phyloP scores from a whole-genome alignment of 768 basidiomycete species.

The Megacollybia marginata region DNA sequence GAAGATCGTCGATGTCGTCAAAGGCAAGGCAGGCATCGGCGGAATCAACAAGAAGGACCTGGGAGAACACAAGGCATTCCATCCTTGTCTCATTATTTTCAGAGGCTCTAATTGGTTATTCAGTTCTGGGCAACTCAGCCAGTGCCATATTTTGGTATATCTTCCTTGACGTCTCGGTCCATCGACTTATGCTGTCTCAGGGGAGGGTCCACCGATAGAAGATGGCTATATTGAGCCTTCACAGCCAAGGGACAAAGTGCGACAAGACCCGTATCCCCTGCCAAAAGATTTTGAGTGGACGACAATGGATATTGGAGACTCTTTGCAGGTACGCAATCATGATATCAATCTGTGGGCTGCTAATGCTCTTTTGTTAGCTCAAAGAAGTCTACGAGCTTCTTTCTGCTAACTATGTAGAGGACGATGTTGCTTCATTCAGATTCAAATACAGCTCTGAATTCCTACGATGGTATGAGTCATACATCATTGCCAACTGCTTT shows the following conservation, averaged over 20 bases:
- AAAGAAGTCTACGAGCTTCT: slow-evolving; percentile 90
- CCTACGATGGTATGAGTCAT: slow-evolving; percentile 65
- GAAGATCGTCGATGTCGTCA: slow-evolving; percentile 78
- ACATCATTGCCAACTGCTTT: slow-evolving; percentile 1
- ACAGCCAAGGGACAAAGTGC: slow-evolving; percentile 68
- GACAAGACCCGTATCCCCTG: slow-evolving; percentile 81
- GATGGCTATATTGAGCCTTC: slow-evolving; percentile 90
- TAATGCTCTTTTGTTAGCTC: slow-evolving; percentile 39
- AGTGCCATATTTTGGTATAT: slow-evolving; percentile 77
- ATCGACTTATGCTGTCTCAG: slow-evolving; percentile 22
- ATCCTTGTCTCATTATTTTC: slow-evolving; percentile 8
- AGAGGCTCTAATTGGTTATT: not conserved
- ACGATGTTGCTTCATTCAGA: slow-evolving; percentile 91
- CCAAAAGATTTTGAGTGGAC: slow-evolving; percentile 94
- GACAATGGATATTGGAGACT: slow-evolving; percentile 69
- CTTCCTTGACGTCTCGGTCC: no score
- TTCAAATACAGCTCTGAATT: slow-evolving; percentile 97
- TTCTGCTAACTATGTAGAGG: slow-evolving; percentile 93
- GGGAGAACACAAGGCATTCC: slow-evolving; percentile 72
- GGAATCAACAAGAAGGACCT: slow-evolving; percentile 74
- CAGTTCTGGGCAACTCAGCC: slow-evolving; percentile 99
- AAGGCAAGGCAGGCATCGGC: slow-evolving; percentile 73
- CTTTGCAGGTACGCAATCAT: slow-evolving; percentile 53
- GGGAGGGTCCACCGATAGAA: slow-evolving; percentile 53
- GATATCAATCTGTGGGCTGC: not conserved